A percentile compares a stretch with the other conserved stretches of the same genome.
phyloP scores from a whole-genome alignment of 768 basidiomycete genomes.

The Boletus coccyginus region DNA sequence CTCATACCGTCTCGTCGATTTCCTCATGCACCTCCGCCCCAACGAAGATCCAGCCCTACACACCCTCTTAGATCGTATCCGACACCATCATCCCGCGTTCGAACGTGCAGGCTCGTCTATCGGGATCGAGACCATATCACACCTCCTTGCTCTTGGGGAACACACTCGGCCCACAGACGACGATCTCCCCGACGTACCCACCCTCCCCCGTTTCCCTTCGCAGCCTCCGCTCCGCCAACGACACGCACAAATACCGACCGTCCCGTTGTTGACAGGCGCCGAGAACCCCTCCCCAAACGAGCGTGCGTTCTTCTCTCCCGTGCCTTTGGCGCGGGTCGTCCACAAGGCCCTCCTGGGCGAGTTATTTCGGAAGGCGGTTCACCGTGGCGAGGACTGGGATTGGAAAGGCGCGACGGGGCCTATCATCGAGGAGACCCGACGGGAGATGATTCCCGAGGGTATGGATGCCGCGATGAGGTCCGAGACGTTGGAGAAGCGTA shows the following conservation, averaged over 20 bases:
- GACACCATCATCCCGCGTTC: neutral
- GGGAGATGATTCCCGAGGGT: slow-evolving; percentile 16
- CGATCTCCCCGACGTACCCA: slow-evolving; percentile 2
- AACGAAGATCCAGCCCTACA: slow-evolving; percentile 16
- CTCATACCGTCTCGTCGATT: slow-evolving; percentile 23
- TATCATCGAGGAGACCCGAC: slow-evolving; percentile 15
- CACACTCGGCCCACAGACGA: neutral
- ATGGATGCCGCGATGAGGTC: neutral
- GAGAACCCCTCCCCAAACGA: neutral
- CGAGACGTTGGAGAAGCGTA: neutral
- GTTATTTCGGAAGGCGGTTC: slow-evolving; percentile 22
- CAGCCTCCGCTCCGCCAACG: neutral
- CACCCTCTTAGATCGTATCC: slow-evolving; percentile 18
- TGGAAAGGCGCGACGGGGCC: slow-evolving; percentile 17
- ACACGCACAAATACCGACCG: slow-evolving; percentile 9
- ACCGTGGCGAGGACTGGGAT: slow-evolving; percentile 19
- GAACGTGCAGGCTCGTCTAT: slow-evolving; percentile 5
- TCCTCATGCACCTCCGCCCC: slow-evolving; percentile 20
- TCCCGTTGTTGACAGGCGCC: neutral
- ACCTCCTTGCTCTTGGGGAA: slow-evolving; percentile 22
- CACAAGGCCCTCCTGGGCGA: slow-evolving; percentile 17
- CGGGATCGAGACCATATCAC: slow-evolving; percentile 15
- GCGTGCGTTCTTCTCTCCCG: slow-evolving; percentile 14
- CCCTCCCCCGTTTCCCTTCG: neutral
- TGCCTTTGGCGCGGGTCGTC: slow-evolving; percentile 24